Conservation (phyloP, 306 rosid genomes). For the Boehmeria nivea region DNA sequence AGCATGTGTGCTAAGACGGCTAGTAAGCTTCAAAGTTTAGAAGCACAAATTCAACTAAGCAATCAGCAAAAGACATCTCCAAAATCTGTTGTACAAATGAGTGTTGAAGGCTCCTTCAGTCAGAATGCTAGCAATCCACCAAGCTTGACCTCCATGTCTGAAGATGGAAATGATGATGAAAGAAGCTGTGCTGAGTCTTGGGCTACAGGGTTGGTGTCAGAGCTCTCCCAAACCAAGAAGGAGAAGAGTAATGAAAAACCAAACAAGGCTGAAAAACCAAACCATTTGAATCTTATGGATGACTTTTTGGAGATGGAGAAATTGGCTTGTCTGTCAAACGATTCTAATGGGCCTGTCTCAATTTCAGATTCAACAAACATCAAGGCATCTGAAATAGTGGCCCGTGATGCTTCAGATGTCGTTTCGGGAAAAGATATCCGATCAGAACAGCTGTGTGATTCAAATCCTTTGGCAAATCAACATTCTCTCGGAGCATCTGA, state of each 20-base stretch:
- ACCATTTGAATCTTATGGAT: conserved; percentile 85
- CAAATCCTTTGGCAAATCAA: conserved; percentile 23
- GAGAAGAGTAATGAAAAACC: conserved; percentile 54
- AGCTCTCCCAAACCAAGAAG: conserved; percentile 50
- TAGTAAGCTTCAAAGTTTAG: conserved; percentile 73
- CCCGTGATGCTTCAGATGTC: conserved; percentile 31
- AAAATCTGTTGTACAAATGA: conserved; percentile 50
- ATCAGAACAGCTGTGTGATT: conserved; percentile 30
- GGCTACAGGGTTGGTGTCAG: conserved; percentile 59
- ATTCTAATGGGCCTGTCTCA: conserved; percentile 45
- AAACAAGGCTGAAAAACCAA: conserved; percentile 55
- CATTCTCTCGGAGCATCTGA: conserved; percentile 34
- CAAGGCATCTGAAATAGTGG: conserved; percentile 37
- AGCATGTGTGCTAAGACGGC: conserved; percentile 78
- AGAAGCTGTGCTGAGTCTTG: conserved; percentile 76
- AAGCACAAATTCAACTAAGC: conserved; percentile 52
- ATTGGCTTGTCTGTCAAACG: conserved; percentile 71
- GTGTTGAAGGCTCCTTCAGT: conserved; percentile 56
- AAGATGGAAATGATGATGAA: conserved; percentile 84
- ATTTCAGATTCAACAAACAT: conserved; percentile 31
- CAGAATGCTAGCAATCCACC: conserved; percentile 80
- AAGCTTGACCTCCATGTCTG: conserved; percentile 78
- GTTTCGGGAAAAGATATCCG: conserved; percentile 27
- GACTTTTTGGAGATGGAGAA: conserved; percentile 99
- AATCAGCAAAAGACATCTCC: conserved; percentile 74